Evolutionary conservation across 495 filamentous ascomycete species (phyloP).

Genomic region (Aspergillus biplanus): DNA sequence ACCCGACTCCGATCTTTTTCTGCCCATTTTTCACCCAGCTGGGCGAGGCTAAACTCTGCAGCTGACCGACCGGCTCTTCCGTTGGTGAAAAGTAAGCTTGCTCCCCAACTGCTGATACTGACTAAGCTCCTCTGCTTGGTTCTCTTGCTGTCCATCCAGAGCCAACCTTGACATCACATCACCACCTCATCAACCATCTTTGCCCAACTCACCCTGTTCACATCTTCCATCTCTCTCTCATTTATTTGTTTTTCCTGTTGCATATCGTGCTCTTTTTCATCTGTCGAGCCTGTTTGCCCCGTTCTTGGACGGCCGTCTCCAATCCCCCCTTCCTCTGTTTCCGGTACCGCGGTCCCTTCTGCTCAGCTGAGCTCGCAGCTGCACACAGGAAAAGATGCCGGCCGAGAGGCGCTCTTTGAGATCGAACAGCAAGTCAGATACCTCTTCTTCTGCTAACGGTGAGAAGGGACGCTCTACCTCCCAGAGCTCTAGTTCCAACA

Average conservation of each 20-base stretch:
- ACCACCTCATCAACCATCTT: conserved; percentile 46
- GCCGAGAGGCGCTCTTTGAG: conserved; percentile 59
- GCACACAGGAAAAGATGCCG: conserved; percentile 51
- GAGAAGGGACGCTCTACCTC: conserved; percentile 57
- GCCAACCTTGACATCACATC: conserved; percentile 53
- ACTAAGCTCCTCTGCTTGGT: conserved; percentile 46
- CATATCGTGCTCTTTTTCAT: conserved; percentile 23
- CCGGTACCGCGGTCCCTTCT: conserved; percentile 33
- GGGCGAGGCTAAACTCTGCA: conserved; percentile 18
- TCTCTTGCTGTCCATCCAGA: conserved; percentile 42
- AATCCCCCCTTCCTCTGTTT: conserved; percentile 35
- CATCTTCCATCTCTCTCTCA: conserved; percentile 27
- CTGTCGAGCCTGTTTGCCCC: conserved; percentile 21
- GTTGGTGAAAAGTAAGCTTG: conserved; percentile 33
- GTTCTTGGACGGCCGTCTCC: conserved; percentile 20
- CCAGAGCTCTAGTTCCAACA: conserved; percentile 52
- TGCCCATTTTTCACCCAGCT: conserved; percentile 1
- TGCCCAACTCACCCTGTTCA: conserved; percentile 21
- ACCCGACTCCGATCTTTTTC: conserved; percentile 8
- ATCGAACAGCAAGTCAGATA: conserved; percentile 60
- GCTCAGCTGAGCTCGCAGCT: conserved; percentile 43
- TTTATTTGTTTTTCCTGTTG: conserved; percentile 23
- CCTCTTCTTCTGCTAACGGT: conserved; percentile 61
- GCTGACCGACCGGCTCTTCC: conserved; percentile 25
- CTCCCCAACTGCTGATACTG: conserved; percentile 26